phyloP scores from a whole-genome alignment of 352 stramenopile genomes.

The Phytophthora palmivora region DNA sequence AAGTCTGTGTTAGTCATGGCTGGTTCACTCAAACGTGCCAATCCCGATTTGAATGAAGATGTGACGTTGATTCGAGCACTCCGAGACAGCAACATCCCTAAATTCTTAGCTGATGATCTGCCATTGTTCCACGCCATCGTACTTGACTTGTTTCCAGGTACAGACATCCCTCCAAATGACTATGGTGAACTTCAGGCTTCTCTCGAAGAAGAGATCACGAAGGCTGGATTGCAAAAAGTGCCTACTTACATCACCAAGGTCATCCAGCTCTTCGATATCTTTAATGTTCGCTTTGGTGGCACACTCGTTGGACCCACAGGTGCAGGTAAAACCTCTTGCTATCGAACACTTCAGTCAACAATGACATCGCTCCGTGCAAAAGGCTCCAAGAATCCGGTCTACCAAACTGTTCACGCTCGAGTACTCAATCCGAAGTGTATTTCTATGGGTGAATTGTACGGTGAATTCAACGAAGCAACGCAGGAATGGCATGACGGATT shows the following conservation, averaged over 20 bases:
- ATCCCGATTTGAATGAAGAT: slow-evolving; percentile 81
- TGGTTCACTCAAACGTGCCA: slow-evolving; percentile 87
- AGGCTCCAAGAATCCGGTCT: slow-evolving; percentile 78
- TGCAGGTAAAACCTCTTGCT: slow-evolving; percentile 89
- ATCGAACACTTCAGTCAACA: slow-evolving; percentile 83
- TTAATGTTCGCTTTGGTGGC: slow-evolving; percentile 94
- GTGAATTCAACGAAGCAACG: slow-evolving; percentile 90
- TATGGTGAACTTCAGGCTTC: slow-evolving; percentile 83
- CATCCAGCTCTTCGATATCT: slow-evolving; percentile 95
- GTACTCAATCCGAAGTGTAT: slow-evolving; percentile 92
- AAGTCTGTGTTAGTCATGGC: slow-evolving; percentile 95
- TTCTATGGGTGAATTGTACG: slow-evolving; percentile 85
- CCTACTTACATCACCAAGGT: slow-evolving; percentile 93
- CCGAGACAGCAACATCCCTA: slow-evolving; percentile 94
- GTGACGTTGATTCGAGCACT: slow-evolving; percentile 91
- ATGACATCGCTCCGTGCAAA: slow-evolving; percentile 85
- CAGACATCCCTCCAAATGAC: slow-evolving; percentile 84
- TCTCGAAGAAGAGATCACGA: slow-evolving; percentile 66
- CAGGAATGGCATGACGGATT: slow-evolving; percentile 91
- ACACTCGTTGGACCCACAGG: slow-evolving; percentile 90
- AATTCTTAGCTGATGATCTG: slow-evolving; percentile 94
- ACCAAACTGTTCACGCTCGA: slow-evolving; percentile 71
- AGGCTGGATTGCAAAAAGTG: slow-evolving; percentile 66
- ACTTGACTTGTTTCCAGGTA: slow-evolving; percentile 91
- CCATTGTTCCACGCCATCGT: slow-evolving; percentile 93